A percentile compares a stretch with the other conserved stretches of the same genome.
These are phyloP conservation scores for Eucalyptus cloeziana DNA, from an alignment of 345 rosid genomes.

Conservation along the genomic window DNA sequence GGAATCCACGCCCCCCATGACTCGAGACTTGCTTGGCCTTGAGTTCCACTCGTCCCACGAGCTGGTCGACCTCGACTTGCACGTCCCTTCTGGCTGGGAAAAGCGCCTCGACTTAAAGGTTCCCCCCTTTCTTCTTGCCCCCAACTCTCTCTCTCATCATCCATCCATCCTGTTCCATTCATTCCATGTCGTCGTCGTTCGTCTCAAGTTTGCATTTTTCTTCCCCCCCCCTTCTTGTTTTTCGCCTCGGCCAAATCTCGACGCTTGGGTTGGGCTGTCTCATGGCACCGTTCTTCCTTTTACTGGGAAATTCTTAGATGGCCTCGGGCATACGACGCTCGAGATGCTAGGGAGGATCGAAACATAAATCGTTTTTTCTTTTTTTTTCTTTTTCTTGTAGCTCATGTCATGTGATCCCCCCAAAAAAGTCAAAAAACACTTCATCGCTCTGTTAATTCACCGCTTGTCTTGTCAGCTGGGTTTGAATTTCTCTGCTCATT, in stretches of 20 bases:
- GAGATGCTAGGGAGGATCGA: not conserved
- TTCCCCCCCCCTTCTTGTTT: not conserved
- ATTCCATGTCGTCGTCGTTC: not conserved
- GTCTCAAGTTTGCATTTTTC: not conserved
- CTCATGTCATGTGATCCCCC: not conserved
- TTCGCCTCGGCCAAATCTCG: no score
- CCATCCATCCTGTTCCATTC: not conserved
- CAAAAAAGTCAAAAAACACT: not conserved
- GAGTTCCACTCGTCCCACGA: slow-evolving; percentile 6
- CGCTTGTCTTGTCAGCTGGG: not conserved
- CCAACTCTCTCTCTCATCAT: not conserved
- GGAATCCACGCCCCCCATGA: not conserved
- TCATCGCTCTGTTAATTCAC: not conserved
- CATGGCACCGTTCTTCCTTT: not conserved
- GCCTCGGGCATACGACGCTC: not conserved
- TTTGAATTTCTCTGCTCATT: not conserved
- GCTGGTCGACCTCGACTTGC: slow-evolving; percentile 20
- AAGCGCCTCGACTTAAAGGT: slow-evolving; percentile 34
- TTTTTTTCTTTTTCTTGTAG: not conserved
- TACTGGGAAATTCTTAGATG: not conserved
- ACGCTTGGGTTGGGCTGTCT: not conserved
- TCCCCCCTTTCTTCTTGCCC: not conserved
- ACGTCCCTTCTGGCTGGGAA: slow-evolving; percentile 32
- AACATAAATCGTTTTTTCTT: not conserved
- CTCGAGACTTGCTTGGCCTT: slow-evolving; percentile 22